Base-by-base conservation (phyloP, 2,329 filamentous ascomycete genomes). In the Xylariaceae sp. region DNA sequence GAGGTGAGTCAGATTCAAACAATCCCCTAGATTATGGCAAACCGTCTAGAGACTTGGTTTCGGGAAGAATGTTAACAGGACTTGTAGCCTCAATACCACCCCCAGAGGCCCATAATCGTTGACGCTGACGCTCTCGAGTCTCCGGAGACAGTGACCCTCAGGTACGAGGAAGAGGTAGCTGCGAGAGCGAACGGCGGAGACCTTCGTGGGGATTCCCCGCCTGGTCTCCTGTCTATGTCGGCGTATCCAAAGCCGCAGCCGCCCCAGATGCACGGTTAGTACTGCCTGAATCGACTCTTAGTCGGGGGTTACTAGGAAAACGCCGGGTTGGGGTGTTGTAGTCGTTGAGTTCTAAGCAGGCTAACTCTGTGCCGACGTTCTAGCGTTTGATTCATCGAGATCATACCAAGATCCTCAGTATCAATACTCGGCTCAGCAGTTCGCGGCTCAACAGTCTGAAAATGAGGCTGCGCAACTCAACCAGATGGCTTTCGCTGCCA, bases 261-360 rank as follows among this genome's bases (percentile, higher is more conserved):
- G 75, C 81, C 88, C 74, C 89, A 88, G 74, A 84, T 93, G 79
- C 89, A 93, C 77, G 89, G 92, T 96, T 80, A 79, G 91, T 87
- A 56, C 21, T 54, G n/a, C n/a, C 16, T 5, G 40, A 40, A 23
- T 40, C 37, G 19, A 12, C 41, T 41, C 21, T 37, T 21, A 7
- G 40, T 43, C 3, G n/a, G 21, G n/a, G 5, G 21, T 12, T 20
- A n/a, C 9, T 26, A 44, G 7, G 9, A 4, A 20, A 40, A 46
- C 14, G 44, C 23, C 5, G 7, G n/a, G 7, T 49, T 14, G 44
- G 50, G 23, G 23, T 52, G 40, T 20, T 40, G 14, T 54, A 43
- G 29, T 51, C 20, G 32, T 40, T 23, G 20, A 66, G 32, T 7
- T 4, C 12, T n/a, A n/a, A n/a, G n/a, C 32, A 37, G 14, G 49